phyloP scores from a whole-genome alignment of 1,139 yeast genomes.

The Debaryomyces coudertii region DNA sequence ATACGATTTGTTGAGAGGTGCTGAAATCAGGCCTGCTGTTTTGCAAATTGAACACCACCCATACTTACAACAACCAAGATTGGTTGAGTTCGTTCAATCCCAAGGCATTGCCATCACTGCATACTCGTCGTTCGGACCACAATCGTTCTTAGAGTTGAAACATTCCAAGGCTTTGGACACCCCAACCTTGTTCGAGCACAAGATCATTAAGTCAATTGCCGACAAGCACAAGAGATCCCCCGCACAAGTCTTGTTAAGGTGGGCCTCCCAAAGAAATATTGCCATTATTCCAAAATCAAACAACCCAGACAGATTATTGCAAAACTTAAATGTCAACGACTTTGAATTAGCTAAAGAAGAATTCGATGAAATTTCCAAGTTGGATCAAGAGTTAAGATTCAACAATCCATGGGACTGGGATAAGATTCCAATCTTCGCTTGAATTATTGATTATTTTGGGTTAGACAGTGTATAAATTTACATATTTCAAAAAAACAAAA shows the following conservation, averaged over 20 bases:
- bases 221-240: constrained; percentile 51
- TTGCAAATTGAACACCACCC: constrained; percentile 94
- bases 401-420: constrained; percentile 87
- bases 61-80: constrained; percentile 74
- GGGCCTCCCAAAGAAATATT: constrained; percentile 77
- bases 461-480: not conserved
- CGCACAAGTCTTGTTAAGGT: constrained; percentile 72
- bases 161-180: constrained; percentile 55
- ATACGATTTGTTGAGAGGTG: constrained; percentile 72
- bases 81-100: constrained; percentile 64
- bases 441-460: constrained; percentile 10
- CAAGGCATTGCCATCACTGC: constrained; percentile 74
- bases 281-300: constrained; percentile 79
- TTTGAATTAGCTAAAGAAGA: constrained; percentile 60
- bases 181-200: constrained; percentile 59
- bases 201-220: constrained; percentile 56
- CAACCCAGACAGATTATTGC: constrained; percentile 59
- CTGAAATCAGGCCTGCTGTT: constrained; percentile 74
- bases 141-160: constrained; percentile 64
- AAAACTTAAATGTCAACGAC: constrained; percentile 59
- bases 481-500: constrained; percentile 4
- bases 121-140: constrained; percentile 86
- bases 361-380: constrained; percentile 50
- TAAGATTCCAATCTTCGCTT: constrained; percentile 53
- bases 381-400: constrained; percentile 75